Base-by-base conservation (phyloP, 164 flowering plant genomes). In the Dillenia turbinata region DNA sequence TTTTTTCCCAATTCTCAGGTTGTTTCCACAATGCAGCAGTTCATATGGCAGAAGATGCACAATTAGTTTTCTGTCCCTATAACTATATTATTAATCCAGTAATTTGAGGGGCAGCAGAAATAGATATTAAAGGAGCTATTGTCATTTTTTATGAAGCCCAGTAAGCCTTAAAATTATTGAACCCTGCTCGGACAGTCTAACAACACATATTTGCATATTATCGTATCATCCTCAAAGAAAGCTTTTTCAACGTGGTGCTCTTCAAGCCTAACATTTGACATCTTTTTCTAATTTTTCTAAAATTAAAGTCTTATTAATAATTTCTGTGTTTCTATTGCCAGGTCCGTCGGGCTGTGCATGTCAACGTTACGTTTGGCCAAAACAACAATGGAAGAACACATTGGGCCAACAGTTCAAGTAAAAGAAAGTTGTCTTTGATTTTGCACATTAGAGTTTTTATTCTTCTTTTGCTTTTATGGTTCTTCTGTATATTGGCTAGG, bases 11-110 rank as follows among this genome's bases (percentile, higher is more conserved):
- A 40, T 44, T 60, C 66, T 62, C 71, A 95, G 97, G 99, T 55
- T 95, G 99, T 74, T 79, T 97, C 59, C 92, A 95, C 69, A 92
- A 79, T 78, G 99, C 94, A n/a, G 92, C 99, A 52, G 81, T 88
- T 33, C 66, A 85, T 14, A 78, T 95, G 94, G 85, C 94, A 54
- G 84, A 81, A 48, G 87, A 82, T 69, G 96, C 99, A 59, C 83
- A 87, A 44, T 65, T 92, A 59, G 84, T 95, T 14, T 92, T 95
- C 71, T 95, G 97, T 70, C 99, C 99, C 33, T 95, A 95, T 71
- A 89, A 62, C 77, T 95, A 95, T 64, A 75, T 95, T 48, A 67
- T 92, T 10, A 90, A 78, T 77, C 94, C 96, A 69, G 60, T 84
- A 44, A 76, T 92, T 66, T 76, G 99, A 15, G 80, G 81, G 56